phyloP scores from a whole-genome alignment of 305 asterid genomes.

The Fraxinus baroniana region DNA sequence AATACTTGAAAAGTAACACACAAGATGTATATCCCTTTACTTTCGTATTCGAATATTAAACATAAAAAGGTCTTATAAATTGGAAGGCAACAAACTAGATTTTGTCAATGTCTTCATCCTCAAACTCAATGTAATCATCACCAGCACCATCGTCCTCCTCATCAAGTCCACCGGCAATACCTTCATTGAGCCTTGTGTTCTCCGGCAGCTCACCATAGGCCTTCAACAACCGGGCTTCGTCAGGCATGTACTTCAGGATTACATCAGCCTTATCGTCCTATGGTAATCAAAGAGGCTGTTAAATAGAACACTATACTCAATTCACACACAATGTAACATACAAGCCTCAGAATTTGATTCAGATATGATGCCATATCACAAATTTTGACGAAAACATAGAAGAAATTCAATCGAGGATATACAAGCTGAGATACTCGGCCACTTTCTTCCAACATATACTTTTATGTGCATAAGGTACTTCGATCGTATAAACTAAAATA shows the following conservation, averaged over 20 bases:
- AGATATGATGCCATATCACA: background rate
- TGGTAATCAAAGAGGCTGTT: background rate
- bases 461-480: background rate
- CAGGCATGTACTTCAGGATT: constrained; percentile 61
- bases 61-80: background rate
- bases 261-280: constrained; percentile 68
- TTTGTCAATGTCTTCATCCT: constrained; percentile 63
- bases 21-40: background rate
- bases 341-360: background rate
- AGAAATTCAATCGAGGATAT: background rate
- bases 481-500: background rate
- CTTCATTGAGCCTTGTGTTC: constrained; percentile 56
- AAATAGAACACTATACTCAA: background rate
- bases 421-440: background rate
- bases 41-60: background rate
- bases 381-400: background rate
- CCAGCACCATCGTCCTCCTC: constrained; percentile 52
- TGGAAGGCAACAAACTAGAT: constrained; percentile 31
- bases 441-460: background rate
- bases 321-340: background rate
- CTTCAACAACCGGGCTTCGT: constrained; percentile 60
- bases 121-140: constrained; percentile 52
- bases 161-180: constrained; percentile 44
- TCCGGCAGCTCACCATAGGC: constrained; percentile 47
- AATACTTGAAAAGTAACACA: background rate